Percentiles rank a stretch among this genome's conserved stretches.
Conservation (phyloP, 164 flowering plant species). For the Kingdonia uniflora region DNA sequence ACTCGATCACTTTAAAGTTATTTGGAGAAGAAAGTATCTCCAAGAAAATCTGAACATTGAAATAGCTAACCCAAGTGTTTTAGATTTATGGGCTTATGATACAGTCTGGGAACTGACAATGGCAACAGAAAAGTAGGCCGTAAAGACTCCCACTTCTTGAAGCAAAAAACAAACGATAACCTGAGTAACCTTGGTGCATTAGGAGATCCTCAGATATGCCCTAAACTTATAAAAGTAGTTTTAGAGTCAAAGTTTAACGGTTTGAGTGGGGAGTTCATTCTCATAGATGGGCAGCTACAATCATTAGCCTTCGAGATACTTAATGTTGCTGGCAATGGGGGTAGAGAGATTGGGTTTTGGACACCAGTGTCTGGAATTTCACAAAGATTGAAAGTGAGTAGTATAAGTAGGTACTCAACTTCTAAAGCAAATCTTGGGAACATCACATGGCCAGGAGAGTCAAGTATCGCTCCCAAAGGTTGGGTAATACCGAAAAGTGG, state of each 20-base stretch:
- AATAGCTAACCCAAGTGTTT: neutral
- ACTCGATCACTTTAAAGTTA: neutral
- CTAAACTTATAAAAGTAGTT: neutral
- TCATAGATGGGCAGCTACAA: slow-evolving; percentile 2
- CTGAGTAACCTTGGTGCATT: neutral
- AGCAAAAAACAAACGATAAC: neutral
- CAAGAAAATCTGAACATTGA: neutral
- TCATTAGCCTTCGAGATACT: slow-evolving; percentile 1
- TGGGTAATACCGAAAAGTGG: too few species aligned
- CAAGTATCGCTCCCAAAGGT: neutral
- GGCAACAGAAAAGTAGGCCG: neutral
- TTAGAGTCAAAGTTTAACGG: neutral
- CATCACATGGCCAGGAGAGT: slow-evolving; percentile 9
- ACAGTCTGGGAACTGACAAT: slow-evolving; percentile 4
- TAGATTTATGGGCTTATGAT: slow-evolving; percentile 4
- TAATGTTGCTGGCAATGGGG: slow-evolving; percentile 4
- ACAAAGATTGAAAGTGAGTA: slow-evolving; percentile 1
- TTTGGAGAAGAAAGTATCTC: slow-evolving; percentile 4
- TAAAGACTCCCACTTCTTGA: neutral
- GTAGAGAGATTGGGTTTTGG: slow-evolving; percentile 14
- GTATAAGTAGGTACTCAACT: neutral
- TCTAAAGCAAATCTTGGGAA: neutral
- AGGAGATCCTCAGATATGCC: slow-evolving; percentile 1
- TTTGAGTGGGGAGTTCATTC: slow-evolving; percentile 1
- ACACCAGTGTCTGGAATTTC: slow-evolving; percentile 16